Evolutionary conservation across 2,329 filamentous ascomycete species (phyloP).

Genomic region (Talaromyces funiculosus): DNA sequence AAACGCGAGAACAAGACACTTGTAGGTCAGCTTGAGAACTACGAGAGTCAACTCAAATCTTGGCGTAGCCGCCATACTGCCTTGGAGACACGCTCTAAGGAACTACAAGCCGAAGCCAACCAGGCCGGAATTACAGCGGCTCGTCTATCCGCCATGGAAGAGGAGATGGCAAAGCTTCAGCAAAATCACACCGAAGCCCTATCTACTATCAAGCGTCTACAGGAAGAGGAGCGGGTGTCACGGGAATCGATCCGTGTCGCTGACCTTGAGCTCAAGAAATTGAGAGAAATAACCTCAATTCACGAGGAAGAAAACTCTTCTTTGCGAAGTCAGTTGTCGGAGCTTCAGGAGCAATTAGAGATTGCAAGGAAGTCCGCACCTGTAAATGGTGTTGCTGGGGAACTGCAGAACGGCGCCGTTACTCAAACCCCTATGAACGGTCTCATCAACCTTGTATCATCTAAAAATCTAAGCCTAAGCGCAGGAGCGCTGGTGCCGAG

Average conservation of each 20-base stretch:
- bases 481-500: conserved; percentile 84
- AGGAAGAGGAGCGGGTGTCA: conserved; percentile 85
- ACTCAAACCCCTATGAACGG: conserved; percentile 59
- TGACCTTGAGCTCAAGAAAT: conserved; percentile 72
- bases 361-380: conserved; percentile 73
- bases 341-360: conserved; percentile 89
- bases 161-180: conserved; percentile 90
- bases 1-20: conserved; percentile 92
- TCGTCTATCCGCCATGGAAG: conserved; percentile 83
- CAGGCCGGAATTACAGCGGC: conserved; percentile 94
- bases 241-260: conserved; percentile 75
- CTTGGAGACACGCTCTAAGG: conserved; percentile 82
- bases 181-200: conserved; percentile 84
- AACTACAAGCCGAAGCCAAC: conserved; percentile 93
- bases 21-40: conserved; percentile 83
- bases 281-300: conserved; percentile 66
- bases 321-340: conserved; percentile 79
- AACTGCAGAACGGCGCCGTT: conserved; percentile 59
- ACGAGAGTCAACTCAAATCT: conserved; percentile 91
- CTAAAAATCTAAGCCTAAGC: conserved; percentile 78
- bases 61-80: conserved; percentile 91
- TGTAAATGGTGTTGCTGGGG: conserved; percentile 56
- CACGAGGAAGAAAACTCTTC: conserved; percentile 81
- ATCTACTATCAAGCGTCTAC: conserved; percentile 83
- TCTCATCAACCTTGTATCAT: conserved; percentile 92